These are phyloP conservation scores for Trematosphaeria pertusa DNA, from an alignment of 2,329 filamentous ascomycete species.

Conservation along the genomic window DNA sequence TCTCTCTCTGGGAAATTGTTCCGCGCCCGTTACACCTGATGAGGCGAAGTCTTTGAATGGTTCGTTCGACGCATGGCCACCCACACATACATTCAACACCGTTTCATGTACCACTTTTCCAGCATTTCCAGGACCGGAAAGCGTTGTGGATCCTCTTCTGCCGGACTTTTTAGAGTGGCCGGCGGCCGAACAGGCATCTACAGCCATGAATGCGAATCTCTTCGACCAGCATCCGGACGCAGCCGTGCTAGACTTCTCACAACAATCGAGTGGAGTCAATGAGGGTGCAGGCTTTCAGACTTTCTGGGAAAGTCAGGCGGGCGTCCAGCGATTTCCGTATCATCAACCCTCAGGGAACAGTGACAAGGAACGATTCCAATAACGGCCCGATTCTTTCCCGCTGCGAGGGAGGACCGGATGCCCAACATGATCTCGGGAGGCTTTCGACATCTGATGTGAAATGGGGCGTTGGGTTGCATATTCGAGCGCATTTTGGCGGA, in stretches of 20 bases:
- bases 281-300: background rate
- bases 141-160: background rate
- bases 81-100: background rate
- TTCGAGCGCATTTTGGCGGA: no score
- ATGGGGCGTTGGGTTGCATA: no score
- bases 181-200: background rate
- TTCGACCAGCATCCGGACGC: conserved; percentile 11
- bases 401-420: no score
- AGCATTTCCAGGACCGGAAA: background rate
- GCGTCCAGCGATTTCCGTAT: conserved; percentile 6
- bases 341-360: no score
- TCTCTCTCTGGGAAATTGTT: conserved; percentile 2
- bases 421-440: background rate
- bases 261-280: background rate
- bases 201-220: conserved; percentile 6
- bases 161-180: conserved; percentile 4
- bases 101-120: background rate
- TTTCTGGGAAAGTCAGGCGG: conserved; percentile 2
- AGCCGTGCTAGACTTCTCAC: background rate
- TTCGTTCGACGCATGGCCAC: conserved; percentile 11
- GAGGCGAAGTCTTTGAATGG: background rate
- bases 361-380: no score
- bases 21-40: conserved; percentile 2
- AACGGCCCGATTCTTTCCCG: no score
- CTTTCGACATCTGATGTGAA: no score